Evolutionary conservation across 176 grass and related monocot species (phyloP).

Genomic region (Carex littledalei): DNA sequence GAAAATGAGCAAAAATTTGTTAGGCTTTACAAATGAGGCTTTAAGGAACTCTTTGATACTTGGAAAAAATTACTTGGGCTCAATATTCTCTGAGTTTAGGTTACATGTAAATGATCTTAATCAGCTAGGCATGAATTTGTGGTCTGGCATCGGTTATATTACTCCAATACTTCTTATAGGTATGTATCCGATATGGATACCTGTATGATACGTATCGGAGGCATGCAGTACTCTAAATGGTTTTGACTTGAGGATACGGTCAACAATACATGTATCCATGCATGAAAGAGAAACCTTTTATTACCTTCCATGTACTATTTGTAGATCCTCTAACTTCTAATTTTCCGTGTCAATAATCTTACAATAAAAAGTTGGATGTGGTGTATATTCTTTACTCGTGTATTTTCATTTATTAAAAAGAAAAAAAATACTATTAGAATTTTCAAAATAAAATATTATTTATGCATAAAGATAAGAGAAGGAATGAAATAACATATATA

Average conservation of each 20-base stretch:
- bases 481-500: not conserved
- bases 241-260: not conserved
- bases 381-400: not conserved
- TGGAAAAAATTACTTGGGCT: not conserved
- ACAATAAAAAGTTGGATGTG: not conserved
- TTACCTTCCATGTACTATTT: not conserved
- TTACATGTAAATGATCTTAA: not conserved
- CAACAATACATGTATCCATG: not conserved
- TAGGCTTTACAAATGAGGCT: not conserved
- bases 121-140: not conserved
- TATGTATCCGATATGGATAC: not conserved
- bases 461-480: not conserved
- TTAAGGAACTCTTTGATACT: not conserved
- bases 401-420: not conserved
- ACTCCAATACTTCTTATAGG: not conserved
- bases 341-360: not conserved
- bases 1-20: not conserved
- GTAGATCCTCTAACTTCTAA: not conserved
- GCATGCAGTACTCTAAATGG: not conserved
- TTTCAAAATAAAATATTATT: not conserved
- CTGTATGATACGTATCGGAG: not conserved
- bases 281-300: not conserved
- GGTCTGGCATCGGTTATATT: not conserved
- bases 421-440: not conserved
- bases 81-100: not conserved